Evolutionary conservation across 2,329 filamentous ascomycete genomes (phyloP), one percentile per base, ranked within the genome.

Genomic region (Cryoendolithus antarcticus): DNA sequence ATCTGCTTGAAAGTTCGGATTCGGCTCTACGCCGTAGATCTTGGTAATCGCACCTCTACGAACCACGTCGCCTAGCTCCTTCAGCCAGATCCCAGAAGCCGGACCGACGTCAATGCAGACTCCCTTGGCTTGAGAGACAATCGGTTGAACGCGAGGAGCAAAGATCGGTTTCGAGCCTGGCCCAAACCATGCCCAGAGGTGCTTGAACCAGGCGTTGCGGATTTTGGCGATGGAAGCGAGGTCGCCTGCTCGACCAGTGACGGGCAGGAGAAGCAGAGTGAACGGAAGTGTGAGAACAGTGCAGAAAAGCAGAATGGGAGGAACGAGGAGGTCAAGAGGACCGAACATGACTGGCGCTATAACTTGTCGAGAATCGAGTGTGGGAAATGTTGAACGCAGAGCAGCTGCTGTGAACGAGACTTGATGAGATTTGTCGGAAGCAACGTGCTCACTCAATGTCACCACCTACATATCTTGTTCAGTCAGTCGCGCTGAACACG

Each of bases 1-100:
- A 4, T 53, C 53, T 0, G 51, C 53, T 41, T 74, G 69, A 27
- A 70, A 69, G 30, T 60, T 61, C 0, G 56, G 38, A 49, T 76
- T 77, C 4, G 75, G 75, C 56, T 80, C 75, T 5, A 79, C 64
- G 39, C 74, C 75, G 48, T 71, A 75, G 27, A 79, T 53, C 43
- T 45, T 55, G 7, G 36, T 50, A n/a, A 52, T 42, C 32, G 42
- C 30, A 41, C 45, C 6, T 30, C 32, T 21, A 8, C 9, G 8
- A 11, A 34, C 34, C 3, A 29, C 34, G 15, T 37, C 30, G 11
- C 30, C 30, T 15, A 74, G 70, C 21, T 74, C 52, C 19, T 66
- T 61, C n/a, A 70, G 66, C 72, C 72, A 77, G 50, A 72, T 62
- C 4, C 74, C 74, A 3, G 57, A 64, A 3, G 70, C 75, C 2